Evolutionary conservation across 805 yeast species (phyloP), one percentile per base, ranked within the genome.

Genomic region (Ogataea kodamae): DNA sequence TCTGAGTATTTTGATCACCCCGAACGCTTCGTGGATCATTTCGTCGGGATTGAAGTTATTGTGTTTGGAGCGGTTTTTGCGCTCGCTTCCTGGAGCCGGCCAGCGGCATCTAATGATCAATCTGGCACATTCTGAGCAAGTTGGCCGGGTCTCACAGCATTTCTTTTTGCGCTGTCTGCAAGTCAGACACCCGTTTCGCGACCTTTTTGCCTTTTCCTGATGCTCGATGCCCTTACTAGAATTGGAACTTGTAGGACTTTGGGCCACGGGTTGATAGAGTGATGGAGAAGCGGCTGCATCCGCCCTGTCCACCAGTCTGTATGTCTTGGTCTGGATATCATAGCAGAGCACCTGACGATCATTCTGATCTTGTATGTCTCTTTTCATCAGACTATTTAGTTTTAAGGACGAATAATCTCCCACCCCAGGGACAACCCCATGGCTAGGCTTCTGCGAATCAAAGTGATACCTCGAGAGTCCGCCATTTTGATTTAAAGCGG

Each of bases 161-260:
- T 88, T 68, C 53, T 82, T 84, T 65, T 84, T 84, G 16, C 95
- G 60, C 39, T 72, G 74, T 27, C 92, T 70, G 47, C 95, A 84
- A 1, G 94, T 81, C 25, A 81, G 62, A 54, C 94, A 84, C 0
- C 95, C 95, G 67, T 69, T 66, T 49, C 85, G 66, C 11, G 82
- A 76, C 37, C 86, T 62, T 46, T 65, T 73, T n/a, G 65, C 46
- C 42, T 61, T 67, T 10, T 35, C 43, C 2, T 25, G 40, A 18
- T 33, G 28, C 11, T 25, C 35, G 5, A 14, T 13, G 23, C 35
- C 23, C 6, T 28, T 22, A 18, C 33, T 27, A 4, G 23, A 10
- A 6, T n/a, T 27, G 9, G 36, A 26, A 18, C 18, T 30, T 3
- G 36, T n/a, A 12, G 33, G 28, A 20, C 33, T 24, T 11, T 24